Conservation (phyloP, 2,329 filamentous ascomycete species). For the Aspergillus phoenicis region DNA sequence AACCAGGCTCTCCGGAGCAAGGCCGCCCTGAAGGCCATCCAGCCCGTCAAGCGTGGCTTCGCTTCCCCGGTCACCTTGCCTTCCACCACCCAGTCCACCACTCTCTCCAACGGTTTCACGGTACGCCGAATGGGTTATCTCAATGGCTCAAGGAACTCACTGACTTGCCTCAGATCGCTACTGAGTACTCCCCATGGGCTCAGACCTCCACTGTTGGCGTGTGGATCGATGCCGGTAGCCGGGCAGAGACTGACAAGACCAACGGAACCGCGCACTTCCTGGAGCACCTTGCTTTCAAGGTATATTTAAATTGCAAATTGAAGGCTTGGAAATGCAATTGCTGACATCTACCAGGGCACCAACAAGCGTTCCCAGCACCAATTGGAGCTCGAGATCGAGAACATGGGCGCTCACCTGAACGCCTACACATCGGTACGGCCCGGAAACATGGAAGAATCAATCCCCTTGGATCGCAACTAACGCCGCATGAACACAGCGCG, state of each 20-base stretch:
- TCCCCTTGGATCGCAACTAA: constrained; percentile 26
- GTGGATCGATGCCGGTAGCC: constrained; percentile 98
- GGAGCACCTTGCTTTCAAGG: constrained; percentile 99
- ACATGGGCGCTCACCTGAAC: constrained; percentile 99
- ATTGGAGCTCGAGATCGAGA: constrained; percentile 99
- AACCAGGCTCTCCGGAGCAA: constrained; percentile 86
- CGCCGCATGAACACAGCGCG: constrained; percentile 63
- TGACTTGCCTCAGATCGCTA: constrained; percentile 73
- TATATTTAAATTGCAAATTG: constrained; percentile 44
- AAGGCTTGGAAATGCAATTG: constrained; percentile 9
- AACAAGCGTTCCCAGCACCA: constrained; percentile 93
- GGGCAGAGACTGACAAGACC: constrained; percentile 96
- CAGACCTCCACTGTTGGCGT: constrained; percentile 98
- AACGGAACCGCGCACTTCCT: constrained; percentile 99
- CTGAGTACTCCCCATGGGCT: constrained; percentile 96
- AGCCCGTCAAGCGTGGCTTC: constrained; percentile 80
- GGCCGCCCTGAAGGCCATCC: constrained; percentile 76
- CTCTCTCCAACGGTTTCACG: constrained; percentile 95
- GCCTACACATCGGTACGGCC: constrained; percentile 93
- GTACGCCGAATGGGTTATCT: constrained; percentile 54
- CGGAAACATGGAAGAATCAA: constrained; percentile 25
- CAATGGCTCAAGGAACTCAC: constrained; percentile 29
- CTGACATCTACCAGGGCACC: constrained; percentile 65
- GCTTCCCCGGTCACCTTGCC: constrained; percentile 75
- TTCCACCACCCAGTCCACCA: constrained; percentile 91